Evolutionary conservation across 257 asterid genomes (phyloP).

Genomic region (Sherardia arvensis): DNA sequence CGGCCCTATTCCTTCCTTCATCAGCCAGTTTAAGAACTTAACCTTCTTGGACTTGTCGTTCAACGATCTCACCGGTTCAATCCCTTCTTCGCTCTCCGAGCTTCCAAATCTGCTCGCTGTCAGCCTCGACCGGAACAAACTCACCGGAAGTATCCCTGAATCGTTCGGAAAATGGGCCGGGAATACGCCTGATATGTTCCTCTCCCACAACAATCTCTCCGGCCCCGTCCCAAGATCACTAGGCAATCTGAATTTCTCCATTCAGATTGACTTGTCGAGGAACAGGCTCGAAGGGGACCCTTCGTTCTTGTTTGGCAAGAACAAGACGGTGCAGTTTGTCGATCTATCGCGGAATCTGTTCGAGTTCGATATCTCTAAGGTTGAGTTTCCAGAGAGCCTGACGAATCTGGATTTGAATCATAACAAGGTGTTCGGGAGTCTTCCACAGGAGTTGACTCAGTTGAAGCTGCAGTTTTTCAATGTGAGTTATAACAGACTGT

Average conservation of each 20-base stretch:
- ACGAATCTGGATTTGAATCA: conserved; percentile 37
- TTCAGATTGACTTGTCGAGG: not conserved
- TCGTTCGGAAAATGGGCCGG: not conserved
- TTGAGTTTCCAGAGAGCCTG: conserved; percentile 22
- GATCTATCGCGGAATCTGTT: conserved; percentile 34
- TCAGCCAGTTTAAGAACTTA: not conserved
- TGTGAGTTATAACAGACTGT: not conserved
- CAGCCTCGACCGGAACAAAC: not conserved
- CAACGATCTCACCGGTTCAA: not conserved
- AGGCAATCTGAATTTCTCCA: not conserved
- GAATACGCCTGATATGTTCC: not conserved
- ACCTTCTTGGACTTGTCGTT: not conserved
- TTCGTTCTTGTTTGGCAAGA: conserved; percentile 38
- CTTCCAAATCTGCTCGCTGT: not conserved
- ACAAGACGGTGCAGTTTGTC: conserved; percentile 13
- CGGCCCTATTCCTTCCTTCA: not conserved
- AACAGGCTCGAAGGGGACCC: conserved; percentile 28
- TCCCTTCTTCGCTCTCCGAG: not conserved
- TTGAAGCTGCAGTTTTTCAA: not conserved
- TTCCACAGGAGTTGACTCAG: not conserved
- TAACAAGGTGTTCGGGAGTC: conserved; percentile 24
- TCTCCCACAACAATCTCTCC: not conserved
- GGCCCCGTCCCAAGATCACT: not conserved
- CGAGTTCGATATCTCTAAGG: conserved; percentile 41
- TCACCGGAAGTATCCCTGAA: conserved; percentile 2